Percentiles rank a stretch among this genome's conserved stretches.
These are phyloP conservation scores for Dovyalis caffra DNA, from an alignment of 345 rosid species.

Conservation along the genomic window DNA sequence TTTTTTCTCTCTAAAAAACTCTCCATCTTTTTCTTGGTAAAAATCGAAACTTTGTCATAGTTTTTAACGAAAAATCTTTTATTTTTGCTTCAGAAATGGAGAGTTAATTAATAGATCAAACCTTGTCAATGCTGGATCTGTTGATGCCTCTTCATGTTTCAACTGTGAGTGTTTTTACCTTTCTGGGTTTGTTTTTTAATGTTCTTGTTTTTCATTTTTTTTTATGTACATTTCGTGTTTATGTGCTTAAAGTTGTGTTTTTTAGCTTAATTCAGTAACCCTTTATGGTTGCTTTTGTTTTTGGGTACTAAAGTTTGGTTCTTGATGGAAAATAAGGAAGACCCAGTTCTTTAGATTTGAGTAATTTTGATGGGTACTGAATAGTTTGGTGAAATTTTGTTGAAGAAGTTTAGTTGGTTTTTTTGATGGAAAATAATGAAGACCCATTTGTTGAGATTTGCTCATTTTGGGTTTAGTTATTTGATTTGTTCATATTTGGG, in stretches of 20 bases:
- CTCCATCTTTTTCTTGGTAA: not conserved
- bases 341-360: not conserved
- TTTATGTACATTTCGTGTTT: not conserved
- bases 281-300: not conserved
- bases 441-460: not conserved
- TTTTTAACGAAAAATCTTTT: not conserved
- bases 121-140: conserved; percentile 39
- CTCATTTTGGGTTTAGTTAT: conserved; percentile 3
- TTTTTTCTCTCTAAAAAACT: not conserved
- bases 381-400: not conserved
- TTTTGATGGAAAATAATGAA: conserved; percentile 2
- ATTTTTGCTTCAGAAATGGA: conserved; percentile 10
- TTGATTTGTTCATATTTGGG: not conserved
- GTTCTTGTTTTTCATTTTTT: not conserved
- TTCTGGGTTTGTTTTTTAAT: not conserved
- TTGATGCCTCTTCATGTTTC: conserved; percentile 23
- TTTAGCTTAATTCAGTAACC: not conserved
- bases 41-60: not conserved
- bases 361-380: not conserved
- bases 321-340: not conserved
- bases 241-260: not conserved
- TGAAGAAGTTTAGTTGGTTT: not conserved
- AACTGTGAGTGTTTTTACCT: conserved; percentile 21
- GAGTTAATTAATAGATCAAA: conserved; percentile 16
- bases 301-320: not conserved